Percentiles rank a stretch among this genome's conserved stretches.
Evolutionary conservation across 495 filamentous ascomycete genomes (phyloP).

Genomic region (Tetracladium marchalianum): DNA sequence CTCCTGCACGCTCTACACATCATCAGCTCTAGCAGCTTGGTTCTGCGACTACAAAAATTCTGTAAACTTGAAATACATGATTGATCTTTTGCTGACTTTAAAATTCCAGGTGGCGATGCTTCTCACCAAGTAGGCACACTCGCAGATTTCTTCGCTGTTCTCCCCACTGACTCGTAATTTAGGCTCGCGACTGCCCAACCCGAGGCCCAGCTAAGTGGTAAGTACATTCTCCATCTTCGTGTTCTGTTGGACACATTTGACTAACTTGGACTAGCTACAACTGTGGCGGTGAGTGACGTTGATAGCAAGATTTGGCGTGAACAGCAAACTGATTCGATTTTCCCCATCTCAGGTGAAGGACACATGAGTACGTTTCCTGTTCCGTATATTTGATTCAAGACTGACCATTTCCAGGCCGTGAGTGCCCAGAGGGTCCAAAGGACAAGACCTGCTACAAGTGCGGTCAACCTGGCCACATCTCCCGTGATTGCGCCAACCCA

Average conservation of each 20-base stretch:
- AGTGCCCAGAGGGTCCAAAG: constrained; percentile 82
- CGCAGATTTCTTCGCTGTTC: background rate
- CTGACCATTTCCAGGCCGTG: constrained; percentile 47
- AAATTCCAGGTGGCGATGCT: constrained; percentile 55
- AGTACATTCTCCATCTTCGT: constrained; percentile 14
- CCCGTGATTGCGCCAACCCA: constrained; percentile 73
- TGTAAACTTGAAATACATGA: background rate
- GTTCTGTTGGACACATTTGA: constrained; percentile 9
- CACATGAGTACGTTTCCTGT: constrained; percentile 65
- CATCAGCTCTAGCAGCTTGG: background rate
- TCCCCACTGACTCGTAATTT: constrained; percentile 8
- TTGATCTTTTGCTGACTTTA: constrained; percentile 11
- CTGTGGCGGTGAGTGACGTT: constrained; percentile 53
- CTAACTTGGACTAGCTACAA: constrained; percentile 52
- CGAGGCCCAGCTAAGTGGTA: constrained; percentile 88
- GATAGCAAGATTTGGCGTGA: constrained; percentile 5
- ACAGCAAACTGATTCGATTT: constrained; percentile 32
- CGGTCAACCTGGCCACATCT: constrained; percentile 79
- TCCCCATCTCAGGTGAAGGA: constrained; percentile 39
- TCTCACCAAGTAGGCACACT: constrained; percentile 52
- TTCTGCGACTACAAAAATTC: background rate
- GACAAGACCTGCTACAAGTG: constrained; percentile 97
- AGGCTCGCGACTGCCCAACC: constrained; percentile 83
- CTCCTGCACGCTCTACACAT: background rate
- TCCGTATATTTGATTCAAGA: constrained; percentile 3